phyloP scores from a whole-genome alignment of 352 stramenopile genomes.

The Globisporangium nodosum region DNA sequence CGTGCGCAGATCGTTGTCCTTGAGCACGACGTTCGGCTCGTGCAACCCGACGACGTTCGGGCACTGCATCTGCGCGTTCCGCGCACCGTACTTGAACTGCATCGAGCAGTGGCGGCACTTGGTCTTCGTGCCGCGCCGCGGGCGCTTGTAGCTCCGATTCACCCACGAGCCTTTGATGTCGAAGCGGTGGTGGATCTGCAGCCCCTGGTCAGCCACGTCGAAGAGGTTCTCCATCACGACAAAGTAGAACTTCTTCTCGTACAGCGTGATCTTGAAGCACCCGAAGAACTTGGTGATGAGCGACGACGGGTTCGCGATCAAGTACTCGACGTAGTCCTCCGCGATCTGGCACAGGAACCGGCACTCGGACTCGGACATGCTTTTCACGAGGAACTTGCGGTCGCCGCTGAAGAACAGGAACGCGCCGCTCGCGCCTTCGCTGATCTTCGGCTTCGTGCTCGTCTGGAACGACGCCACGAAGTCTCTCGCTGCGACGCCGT shows the following conservation, averaged over 20 bases:
- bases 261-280: conserved; percentile 88
- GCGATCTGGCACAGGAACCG: conserved; percentile 82
- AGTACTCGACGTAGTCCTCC: conserved; percentile 80
- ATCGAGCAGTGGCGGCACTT: conserved; percentile 85
- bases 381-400: conserved; percentile 90
- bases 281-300: conserved; percentile 89
- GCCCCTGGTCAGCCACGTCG: conserved; percentile 50
- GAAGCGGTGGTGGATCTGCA: conserved; percentile 82
- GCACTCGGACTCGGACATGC: conserved; percentile 75
- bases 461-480: conserved; percentile 76
- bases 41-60: conserved; percentile 76
- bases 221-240: conserved; percentile 93
- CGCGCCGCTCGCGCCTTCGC: conserved; percentile 85
- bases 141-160: conserved; percentile 79
- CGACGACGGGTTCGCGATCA: conserved; percentile 64
- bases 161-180: conserved; percentile 93
- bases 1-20: conserved; percentile 82
- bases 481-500: conserved; percentile 51
- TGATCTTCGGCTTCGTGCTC: conserved; percentile 86
- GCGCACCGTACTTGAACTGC: conserved; percentile 76
- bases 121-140: conserved; percentile 63
- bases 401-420: conserved; percentile 92
- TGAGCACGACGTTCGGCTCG: conserved; percentile 82
- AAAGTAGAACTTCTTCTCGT: conserved; percentile 89
- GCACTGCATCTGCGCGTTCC: conserved; percentile 63